Evolutionary conservation across 169 alveolate genomes (phyloP), one percentile per base, ranked within the genome.

Genomic region (Eimeria necatrix): DNA sequence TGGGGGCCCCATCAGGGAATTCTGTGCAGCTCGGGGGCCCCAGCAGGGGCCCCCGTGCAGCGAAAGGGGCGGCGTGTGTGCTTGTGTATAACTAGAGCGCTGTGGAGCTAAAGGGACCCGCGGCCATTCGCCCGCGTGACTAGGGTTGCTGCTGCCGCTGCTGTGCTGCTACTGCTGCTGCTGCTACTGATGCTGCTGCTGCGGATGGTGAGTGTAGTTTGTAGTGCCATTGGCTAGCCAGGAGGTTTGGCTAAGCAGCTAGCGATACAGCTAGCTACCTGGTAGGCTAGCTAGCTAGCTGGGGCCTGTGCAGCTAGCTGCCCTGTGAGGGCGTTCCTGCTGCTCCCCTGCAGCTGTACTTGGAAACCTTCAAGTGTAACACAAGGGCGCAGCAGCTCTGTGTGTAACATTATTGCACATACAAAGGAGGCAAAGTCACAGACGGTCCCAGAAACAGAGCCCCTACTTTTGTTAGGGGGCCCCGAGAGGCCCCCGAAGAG

Each of bases 101-200:
- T 48, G 22, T 22, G 48, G 56, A 9, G 32, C 22, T 26, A 8
- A 0, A 48, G 12, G 32, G 16, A 48, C 84, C n/a, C 59, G 32
- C 59, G 32, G 24, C 14, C 56, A 14, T 6, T 4, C 16, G 14
- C 18, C 18, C 56, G 56, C 32, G 84, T 52, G 22, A 52, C 84
- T 73, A 52, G 56, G 22, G 84, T 52, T 73, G 59, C 84, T 73
- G 84, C 59, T 73, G 24, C 22, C 32, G 56, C 16, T 41, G 59
- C 84, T 73, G 84, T 52, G 41, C 41, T 32, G 41, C 73, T 61
- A 3, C 73, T 8, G 22, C 73, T 61, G 73, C 73, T 61, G 73
- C 73, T 61, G 73, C 22, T 12, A 24, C 78, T 68, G 26, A 6
- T 22, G 78, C 48, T 22, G 22, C 7, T 68, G 24, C 26, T 48